Evolutionary conservation across 768 basidiomycete species (phyloP).

Genomic region (Lactarius tabidus): DNA sequence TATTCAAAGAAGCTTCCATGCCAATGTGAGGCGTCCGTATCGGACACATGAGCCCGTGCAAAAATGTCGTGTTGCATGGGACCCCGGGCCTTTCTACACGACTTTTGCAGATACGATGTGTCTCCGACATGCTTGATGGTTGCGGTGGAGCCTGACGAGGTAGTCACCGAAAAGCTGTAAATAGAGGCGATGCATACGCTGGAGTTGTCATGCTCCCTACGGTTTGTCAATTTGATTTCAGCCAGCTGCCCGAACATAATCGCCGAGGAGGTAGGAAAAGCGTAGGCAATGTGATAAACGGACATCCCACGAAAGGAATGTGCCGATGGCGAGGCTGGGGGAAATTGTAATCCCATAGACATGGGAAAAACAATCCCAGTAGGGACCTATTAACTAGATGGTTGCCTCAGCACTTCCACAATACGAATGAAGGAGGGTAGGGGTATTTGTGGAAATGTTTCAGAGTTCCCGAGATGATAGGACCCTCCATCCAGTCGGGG

Average conservation of each 20-base stretch:
- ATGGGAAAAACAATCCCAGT: slow-evolving; percentile 2
- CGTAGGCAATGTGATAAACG: slow-evolving; percentile 1
- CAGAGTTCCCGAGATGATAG: slow-evolving; percentile 12
- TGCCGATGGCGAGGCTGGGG: neutral
- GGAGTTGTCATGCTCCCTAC: neutral
- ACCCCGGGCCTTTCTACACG: neutral
- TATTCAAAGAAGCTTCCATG: neutral
- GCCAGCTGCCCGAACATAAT: neutral
- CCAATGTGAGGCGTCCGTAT: slow-evolving; percentile 2
- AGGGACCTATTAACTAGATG: neutral
- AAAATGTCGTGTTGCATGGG: neutral
- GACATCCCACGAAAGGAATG: slow-evolving; percentile 1
- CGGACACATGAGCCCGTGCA: slow-evolving; percentile 5
- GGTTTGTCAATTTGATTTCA: slow-evolving; percentile 1
- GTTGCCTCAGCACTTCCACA: neutral
- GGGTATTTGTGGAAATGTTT: slow-evolving; percentile 4
- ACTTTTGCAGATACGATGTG: slow-evolving; percentile 6
- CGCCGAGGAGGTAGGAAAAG: neutral
- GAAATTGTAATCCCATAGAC: slow-evolving; percentile 9
- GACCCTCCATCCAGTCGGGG: slow-evolving; percentile 3
- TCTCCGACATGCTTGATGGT: slow-evolving; percentile 9
- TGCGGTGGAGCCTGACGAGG: neutral
- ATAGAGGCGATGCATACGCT: neutral
- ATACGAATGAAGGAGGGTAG: neutral
- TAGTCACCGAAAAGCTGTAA: slow-evolving; percentile 1